phyloP scores from a whole-genome alignment of 2,329 filamentous ascomycete species.

The Epicoccum nigrum region DNA sequence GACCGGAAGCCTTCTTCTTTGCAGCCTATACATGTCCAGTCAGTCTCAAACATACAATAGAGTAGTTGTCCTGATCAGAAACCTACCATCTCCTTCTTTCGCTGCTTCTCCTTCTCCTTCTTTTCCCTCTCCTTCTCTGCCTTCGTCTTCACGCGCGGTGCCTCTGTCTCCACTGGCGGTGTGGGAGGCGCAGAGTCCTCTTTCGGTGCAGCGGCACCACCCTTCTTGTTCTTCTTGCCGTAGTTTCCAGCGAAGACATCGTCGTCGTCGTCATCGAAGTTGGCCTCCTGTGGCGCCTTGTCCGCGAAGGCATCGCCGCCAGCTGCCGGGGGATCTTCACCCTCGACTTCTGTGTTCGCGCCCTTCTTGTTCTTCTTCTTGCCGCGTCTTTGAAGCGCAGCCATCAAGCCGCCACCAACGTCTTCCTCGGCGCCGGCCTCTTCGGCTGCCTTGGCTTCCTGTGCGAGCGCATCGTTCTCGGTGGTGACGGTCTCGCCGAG shows the following conservation, averaged over 20 bases:
- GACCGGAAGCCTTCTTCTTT: slow-evolving; percentile 64
- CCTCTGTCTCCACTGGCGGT: slow-evolving; percentile 21
- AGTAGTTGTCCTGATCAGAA: neutral
- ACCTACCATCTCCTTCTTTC: slow-evolving; percentile 93
- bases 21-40: slow-evolving; percentile 47
- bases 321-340: slow-evolving; percentile 61
- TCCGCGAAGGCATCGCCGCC: slow-evolving; percentile 56
- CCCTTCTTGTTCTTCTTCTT: slow-evolving; percentile 86
- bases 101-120: slow-evolving; percentile 97
- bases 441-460: slow-evolving; percentile 31
- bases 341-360: slow-evolving; percentile 71
- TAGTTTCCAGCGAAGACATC: slow-evolving; percentile 81
- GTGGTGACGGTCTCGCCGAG: slow-evolving; percentile 79
- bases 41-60: neutral
- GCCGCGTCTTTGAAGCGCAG: slow-evolving; percentile 60
- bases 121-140: slow-evolving; percentile 98
- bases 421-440: slow-evolving; percentile 54
- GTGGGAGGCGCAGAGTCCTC: slow-evolving; percentile 48
- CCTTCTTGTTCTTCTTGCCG: slow-evolving; percentile 71
- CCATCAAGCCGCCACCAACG: slow-evolving; percentile 56
- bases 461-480: slow-evolving; percentile 57
- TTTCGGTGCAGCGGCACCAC: slow-evolving; percentile 49
- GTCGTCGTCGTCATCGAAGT: slow-evolving; percentile 64
- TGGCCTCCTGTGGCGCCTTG: slow-evolving; percentile 82
- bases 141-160: slow-evolving; percentile 79